Evolutionary conservation across 768 basidiomycete genomes (phyloP).

Genomic region (Gymnopilus junonius): DNA sequence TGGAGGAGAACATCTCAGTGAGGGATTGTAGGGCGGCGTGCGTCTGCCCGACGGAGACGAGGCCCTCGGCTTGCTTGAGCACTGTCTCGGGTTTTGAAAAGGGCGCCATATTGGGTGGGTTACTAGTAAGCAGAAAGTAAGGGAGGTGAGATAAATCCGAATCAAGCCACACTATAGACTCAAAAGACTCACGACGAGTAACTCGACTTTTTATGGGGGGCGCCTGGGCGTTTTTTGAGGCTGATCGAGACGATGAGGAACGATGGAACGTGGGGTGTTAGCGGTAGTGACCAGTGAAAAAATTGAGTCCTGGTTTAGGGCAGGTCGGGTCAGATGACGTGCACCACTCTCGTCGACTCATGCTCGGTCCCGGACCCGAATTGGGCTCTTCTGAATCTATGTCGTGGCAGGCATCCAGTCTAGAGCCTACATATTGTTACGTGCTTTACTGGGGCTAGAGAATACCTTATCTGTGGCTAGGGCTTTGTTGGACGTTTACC

Average conservation of each 20-base stretch:
- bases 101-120: constrained; percentile 74
- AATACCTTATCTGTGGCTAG: too few species aligned
- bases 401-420: not conserved
- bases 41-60: constrained; percentile 89
- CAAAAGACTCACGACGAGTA: not conserved
- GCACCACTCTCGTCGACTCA: not conserved
- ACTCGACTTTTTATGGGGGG: not conserved
- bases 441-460: too few species aligned
- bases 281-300: not conserved
- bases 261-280: not conserved
- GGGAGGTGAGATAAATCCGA: not conserved
- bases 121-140: not conserved
- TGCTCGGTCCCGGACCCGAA: not conserved
- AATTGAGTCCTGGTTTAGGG: not conserved
- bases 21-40: constrained; percentile 90
- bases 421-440: too few species aligned
- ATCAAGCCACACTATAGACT: too few species aligned
- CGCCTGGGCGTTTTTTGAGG: not conserved
- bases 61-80: constrained; percentile 91
- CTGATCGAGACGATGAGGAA: not conserved
- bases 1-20: constrained; percentile 91
- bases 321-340: not conserved
- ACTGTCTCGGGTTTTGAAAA: constrained; percentile 91
- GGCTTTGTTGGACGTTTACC: too few species aligned
- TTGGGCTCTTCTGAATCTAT: not conserved